A percentile compares a stretch with the other conserved stretches of the same genome.
Evolutionary conservation across 148 eudicot species (phyloP).

Genomic region (Hydrangea macrophylla): DNA sequence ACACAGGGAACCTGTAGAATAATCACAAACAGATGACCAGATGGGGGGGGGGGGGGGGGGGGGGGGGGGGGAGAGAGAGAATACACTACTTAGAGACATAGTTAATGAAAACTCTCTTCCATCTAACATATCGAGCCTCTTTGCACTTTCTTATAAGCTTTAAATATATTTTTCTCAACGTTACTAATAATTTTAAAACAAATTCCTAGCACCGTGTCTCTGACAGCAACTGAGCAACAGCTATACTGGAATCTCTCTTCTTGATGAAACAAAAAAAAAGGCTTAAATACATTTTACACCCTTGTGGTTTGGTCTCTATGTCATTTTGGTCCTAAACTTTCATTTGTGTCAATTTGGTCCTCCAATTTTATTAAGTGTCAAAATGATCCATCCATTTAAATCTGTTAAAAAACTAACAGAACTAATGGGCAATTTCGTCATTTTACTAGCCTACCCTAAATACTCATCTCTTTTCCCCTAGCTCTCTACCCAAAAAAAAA

Average conservation of each 20-base stretch:
- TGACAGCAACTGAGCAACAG: background rate
- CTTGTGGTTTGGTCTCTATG: no score
- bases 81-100: background rate
- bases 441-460: no score
- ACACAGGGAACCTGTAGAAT: constrained; percentile 83
- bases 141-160: background rate
- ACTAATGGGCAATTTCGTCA: no score
- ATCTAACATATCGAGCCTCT: constrained; percentile 1
- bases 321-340: no score
- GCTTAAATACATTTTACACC: no score
- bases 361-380: no score
- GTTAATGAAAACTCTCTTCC: background rate
- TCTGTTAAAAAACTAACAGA: no score
- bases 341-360: no score
- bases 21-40: background rate
- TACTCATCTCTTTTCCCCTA: no score
- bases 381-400: no score
- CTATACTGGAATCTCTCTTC: background rate
- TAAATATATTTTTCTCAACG: background rate
- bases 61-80: background rate
- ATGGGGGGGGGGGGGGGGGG: background rate
- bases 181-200: background rate
- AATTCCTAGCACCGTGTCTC: background rate
- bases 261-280: no score
- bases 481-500: no score